Conservation (phyloP, 1,284 basidiomycete genomes). For the Microbotryum violaceum region DNA sequence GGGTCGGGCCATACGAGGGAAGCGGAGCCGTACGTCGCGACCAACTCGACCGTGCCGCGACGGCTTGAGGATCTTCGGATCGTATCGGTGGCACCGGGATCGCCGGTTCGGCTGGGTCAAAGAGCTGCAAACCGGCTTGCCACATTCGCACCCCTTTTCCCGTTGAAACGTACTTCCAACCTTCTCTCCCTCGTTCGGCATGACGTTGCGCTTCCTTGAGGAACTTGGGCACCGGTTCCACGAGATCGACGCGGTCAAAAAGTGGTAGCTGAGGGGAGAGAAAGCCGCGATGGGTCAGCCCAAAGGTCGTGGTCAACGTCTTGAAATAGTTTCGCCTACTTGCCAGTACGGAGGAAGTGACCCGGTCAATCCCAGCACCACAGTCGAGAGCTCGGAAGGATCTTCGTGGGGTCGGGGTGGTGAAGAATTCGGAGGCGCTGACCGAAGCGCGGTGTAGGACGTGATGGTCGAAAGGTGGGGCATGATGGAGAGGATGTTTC, state of each 20-base stretch:
- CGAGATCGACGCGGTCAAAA: constrained; percentile 71
- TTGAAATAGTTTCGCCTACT: too few relatives aligned
- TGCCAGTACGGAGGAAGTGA: constrained; percentile 67
- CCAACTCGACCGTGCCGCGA: constrained; percentile 9
- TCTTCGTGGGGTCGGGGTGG: constrained; percentile 22
- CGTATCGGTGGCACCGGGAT: constrained; percentile 24
- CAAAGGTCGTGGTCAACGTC: too few relatives aligned
- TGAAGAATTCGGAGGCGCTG: constrained; percentile 9
- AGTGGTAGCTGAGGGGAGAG: constrained; percentile 52
- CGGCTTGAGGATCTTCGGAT: background rate
- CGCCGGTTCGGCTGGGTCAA: constrained; percentile 60
- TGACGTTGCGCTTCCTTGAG: constrained; percentile 56
- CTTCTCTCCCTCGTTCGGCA: constrained; percentile 43
- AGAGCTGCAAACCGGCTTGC: constrained; percentile 64
- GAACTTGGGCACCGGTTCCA: constrained; percentile 76
- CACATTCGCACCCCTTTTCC: constrained; percentile 74
- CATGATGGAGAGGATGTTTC: constrained; percentile 64
- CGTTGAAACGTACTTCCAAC: constrained; percentile 54
- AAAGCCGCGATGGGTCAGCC: too few relatives aligned
- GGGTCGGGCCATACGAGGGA: constrained; percentile 41
- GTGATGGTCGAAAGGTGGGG: constrained; percentile 68
- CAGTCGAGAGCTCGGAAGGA: constrained; percentile 68
- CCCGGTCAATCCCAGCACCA: constrained; percentile 78
- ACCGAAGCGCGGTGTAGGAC: constrained; percentile 51
- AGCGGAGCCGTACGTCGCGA: constrained; percentile 32